A percentile compares a stretch with the other conserved stretches of the same genome.
Evolutionary conservation across 148 eudicot species (phyloP).

Genomic region (Rhododendron griersonianum): DNA sequence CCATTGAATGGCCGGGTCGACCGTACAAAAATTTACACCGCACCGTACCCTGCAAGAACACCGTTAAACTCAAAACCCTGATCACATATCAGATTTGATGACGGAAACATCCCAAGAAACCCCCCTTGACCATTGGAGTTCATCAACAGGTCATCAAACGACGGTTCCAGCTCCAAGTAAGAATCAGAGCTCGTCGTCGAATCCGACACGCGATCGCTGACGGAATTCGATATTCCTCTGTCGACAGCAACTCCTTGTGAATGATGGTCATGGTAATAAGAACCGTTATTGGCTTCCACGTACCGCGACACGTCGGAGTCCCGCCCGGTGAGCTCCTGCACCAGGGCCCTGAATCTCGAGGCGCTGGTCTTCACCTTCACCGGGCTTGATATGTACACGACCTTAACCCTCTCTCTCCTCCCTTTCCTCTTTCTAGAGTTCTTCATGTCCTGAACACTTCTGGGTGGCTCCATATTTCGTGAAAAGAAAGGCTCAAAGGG

Average conservation of each 20-base stretch:
- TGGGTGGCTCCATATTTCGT: background rate
- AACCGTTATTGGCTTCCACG: conserved; percentile 23
- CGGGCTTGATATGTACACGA: conserved; percentile 58
- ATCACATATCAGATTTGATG: background rate
- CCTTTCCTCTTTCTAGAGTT: background rate
- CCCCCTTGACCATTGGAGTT: conserved; percentile 4
- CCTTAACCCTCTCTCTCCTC: conserved; percentile 21
- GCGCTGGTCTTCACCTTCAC: conserved; percentile 50
- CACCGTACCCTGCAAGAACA: conserved; percentile 29
- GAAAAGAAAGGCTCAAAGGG: background rate
- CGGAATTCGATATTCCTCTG: background rate
- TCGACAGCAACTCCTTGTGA: background rate
- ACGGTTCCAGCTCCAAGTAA: conserved; percentile 5
- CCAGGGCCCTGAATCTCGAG: conserved; percentile 34
- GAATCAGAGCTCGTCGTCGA: conserved; percentile 29
- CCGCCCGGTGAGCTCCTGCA: conserved; percentile 54
- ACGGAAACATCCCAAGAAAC: conserved; percentile 21
- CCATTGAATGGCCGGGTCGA: background rate
- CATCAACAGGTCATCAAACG: conserved; percentile 15
- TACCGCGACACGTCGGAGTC: conserved; percentile 42
- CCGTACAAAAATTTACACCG: background rate
- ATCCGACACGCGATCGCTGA: background rate
- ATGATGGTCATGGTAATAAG: background rate
- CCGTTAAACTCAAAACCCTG: conserved; percentile 24
- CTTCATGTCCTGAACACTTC: background rate